A percentile compares a stretch with the other conserved stretches of the same genome.
phyloP scores from a whole-genome alignment of 805 yeast species.

The Isabelozyma gotoi region DNA sequence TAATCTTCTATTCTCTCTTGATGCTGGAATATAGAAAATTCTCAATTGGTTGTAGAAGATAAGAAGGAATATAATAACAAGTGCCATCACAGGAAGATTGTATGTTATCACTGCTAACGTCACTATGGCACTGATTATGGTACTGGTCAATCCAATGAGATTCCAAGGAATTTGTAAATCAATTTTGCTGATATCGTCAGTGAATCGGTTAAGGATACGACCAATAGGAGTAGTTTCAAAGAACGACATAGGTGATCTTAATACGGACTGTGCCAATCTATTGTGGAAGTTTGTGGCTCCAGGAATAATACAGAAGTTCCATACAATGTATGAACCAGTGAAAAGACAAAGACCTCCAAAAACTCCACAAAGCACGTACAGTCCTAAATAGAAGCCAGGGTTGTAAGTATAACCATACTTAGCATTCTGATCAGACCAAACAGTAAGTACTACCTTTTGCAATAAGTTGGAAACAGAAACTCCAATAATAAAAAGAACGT shows the following conservation, averaged over 20 bases:
- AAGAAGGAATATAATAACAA: conserved; percentile 15
- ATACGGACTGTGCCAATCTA: conserved; percentile 19
- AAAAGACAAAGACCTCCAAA: conserved; percentile 18
- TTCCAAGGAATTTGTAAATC: conserved; percentile 25
- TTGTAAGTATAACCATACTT: conserved; percentile 15
- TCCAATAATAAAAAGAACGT: conserved; percentile 4
- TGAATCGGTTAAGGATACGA: conserved; percentile 24
- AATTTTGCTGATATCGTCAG: conserved; percentile 22
- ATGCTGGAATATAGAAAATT: conserved; percentile 20
- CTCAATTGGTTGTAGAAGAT: conserved; percentile 20
- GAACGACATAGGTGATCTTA: conserved; percentile 29
- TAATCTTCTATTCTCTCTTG: conserved; percentile 23
- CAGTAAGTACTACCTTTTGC: conserved; percentile 20
- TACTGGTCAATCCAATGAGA: conserved; percentile 14
- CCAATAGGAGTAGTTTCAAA: conserved; percentile 31
- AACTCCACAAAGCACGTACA: conserved; percentile 18
- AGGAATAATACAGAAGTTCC: conserved; percentile 22
- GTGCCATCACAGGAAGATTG: conserved; percentile 21
- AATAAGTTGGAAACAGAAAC: conserved; percentile 3
- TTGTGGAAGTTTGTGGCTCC: conserved; percentile 24
- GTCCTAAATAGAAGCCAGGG: conserved; percentile 14
- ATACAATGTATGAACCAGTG: conserved; percentile 19
- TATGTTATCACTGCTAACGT: conserved; percentile 20
- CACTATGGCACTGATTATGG: conserved; percentile 15
- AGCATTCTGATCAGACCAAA: conserved; percentile 26